A percentile compares a stretch with the other conserved stretches of the same genome.
phyloP scores from a whole-genome alignment of 352 stramenopile genomes.

The Pythium periplocum region DNA sequence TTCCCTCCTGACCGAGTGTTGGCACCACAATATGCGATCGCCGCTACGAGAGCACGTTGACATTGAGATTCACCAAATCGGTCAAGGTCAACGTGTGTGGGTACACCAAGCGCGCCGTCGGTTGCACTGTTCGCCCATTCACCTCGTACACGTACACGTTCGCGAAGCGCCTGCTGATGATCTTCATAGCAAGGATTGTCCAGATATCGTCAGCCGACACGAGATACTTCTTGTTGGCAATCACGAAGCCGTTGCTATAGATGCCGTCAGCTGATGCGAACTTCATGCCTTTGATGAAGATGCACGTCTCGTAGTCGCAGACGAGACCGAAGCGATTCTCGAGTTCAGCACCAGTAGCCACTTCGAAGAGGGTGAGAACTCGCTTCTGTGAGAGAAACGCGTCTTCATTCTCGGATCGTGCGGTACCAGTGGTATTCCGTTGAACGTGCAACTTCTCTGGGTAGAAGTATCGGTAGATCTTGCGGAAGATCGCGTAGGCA shows the following conservation, averaged over 20 bases:
- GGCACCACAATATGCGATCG: too few relatives aligned
- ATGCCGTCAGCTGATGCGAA: conserved; percentile 36
- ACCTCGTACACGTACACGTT: conserved; percentile 49
- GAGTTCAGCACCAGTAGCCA: conserved; percentile 14
- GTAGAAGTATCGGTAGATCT: conserved; percentile 16
- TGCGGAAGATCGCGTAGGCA: conserved; percentile 19
- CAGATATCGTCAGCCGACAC: conserved; percentile 35
- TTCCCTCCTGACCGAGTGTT: too few relatives aligned
- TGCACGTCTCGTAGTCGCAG: conserved; percentile 40
- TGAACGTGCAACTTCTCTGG: conserved; percentile 1
- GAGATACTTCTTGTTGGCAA: conserved; percentile 47
- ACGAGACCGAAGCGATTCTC: conserved; percentile 22
- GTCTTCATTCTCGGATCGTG: neutral
- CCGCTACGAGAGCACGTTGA: conserved; percentile 19
- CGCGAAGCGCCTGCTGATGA: conserved; percentile 25
- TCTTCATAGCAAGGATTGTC: conserved; percentile 38
- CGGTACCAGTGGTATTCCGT: neutral
- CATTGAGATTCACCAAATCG: conserved; percentile 25
- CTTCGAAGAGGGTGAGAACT: conserved; percentile 14
- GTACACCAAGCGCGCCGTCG: conserved; percentile 30
- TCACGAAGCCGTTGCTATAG: conserved; percentile 54
- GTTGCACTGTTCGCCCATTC: conserved; percentile 20
- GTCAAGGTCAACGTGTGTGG: conserved; percentile 24
- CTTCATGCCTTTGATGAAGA: conserved; percentile 27
- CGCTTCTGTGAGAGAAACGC: conserved; percentile 2